Evolutionary conservation across 2,329 filamentous ascomycete genomes (phyloP), one percentile per base, ranked within the genome.

Genomic region (Geosmithia putterillii): DNA sequence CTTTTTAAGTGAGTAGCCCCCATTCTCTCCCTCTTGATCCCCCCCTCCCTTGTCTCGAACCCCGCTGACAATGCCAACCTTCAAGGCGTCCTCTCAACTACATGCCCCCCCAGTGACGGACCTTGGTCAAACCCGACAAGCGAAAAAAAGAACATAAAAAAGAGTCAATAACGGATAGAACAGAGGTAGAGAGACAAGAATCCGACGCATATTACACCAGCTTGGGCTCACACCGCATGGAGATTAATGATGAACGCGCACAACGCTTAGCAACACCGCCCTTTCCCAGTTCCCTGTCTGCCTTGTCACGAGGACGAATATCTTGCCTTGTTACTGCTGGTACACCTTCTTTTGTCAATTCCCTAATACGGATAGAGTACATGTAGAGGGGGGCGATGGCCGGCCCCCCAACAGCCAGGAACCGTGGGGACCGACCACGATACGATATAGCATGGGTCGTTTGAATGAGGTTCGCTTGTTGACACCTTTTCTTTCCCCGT

Each of bases 1-100:
- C 77, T 98, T 25, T 98, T 98, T 77, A 98, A 98, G 90, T 95
- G 69, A 63, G 85, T 71, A 12, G 8, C 28, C 35, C 14, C 15
- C 20, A 39, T 35, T 22, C 28, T 44, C 35, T 38, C 44, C 44
- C 40, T 23, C 37, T 21, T 38, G 32, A 43, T 37, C 40, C 40
- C 18, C n/a, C 28, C 15, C 38, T 39, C 20, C 15, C 19, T 25
- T 38, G 9, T 28, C 14, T 35, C 15, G 41, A 25, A 18, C 9
- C 18, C n/a, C 18, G 35, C 35, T 37, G 15, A 37, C 35, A 4
- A 17, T 4, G 20, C 18, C 18, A n/a, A 17, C 21, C 19, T 21
- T 19, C 21, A 50, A 92, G 86, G 69, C 81, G 86, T 53, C 84
- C 85, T 44, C 81, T 92, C 57, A 88, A 90, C 66, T 92, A 86